Evolutionary conservation across 192 early-diverging fungal genomes (phyloP).

Genomic region (Coemansia sp.): DNA sequence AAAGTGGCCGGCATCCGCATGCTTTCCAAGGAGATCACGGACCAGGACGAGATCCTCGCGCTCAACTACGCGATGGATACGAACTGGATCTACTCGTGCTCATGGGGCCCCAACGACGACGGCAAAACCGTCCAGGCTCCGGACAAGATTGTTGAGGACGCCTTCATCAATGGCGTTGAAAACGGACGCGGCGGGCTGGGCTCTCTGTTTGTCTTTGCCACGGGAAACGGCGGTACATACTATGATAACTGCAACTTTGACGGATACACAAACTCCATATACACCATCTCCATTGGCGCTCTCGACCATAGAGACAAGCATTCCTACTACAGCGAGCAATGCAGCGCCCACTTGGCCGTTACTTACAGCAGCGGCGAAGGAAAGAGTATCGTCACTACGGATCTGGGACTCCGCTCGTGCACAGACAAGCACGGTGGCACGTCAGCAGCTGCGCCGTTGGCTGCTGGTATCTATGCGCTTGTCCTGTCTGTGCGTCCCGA

Average conservation of each 20-base stretch:
- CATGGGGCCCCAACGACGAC: slow-evolving; percentile 93
- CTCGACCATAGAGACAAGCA: slow-evolving; percentile 74
- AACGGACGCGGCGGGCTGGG: slow-evolving; percentile 85
- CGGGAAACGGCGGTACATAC: slow-evolving; percentile 81
- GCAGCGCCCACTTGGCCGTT: slow-evolving; percentile 84
- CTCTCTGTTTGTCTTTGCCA: slow-evolving; percentile 91
- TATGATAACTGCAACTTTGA: slow-evolving; percentile 97
- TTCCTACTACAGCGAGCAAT: slow-evolving; percentile 84
- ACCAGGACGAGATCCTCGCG: slow-evolving; percentile 88
- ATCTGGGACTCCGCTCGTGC: slow-evolving; percentile 73
- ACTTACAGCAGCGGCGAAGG: slow-evolving; percentile 83
- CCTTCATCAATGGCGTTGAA: slow-evolving; percentile 82
- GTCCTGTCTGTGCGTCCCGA: slow-evolving; percentile 87
- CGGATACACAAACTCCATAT: slow-evolving; percentile 95
- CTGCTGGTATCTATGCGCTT: slow-evolving; percentile 86
- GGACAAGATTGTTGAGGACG: slow-evolving; percentile 72
- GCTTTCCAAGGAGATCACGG: slow-evolving; percentile 84
- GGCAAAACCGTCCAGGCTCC: slow-evolving; percentile 86
- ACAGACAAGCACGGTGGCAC: slow-evolving; percentile 86
- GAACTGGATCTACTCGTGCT: slow-evolving; percentile 95
- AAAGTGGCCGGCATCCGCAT: slow-evolving; percentile 88
- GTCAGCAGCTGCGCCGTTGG: slow-evolving; percentile 93
- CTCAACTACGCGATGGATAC: slow-evolving; percentile 86
- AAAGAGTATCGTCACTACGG: slow-evolving; percentile 85
- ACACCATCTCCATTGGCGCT: slow-evolving; percentile 91